Percentiles rank a stretch among this genome's conserved stretches.
These are phyloP conservation scores for Botrytis byssoidea DNA, from an alignment of 2,329 filamentous ascomycete genomes.

Conservation along the genomic window DNA sequence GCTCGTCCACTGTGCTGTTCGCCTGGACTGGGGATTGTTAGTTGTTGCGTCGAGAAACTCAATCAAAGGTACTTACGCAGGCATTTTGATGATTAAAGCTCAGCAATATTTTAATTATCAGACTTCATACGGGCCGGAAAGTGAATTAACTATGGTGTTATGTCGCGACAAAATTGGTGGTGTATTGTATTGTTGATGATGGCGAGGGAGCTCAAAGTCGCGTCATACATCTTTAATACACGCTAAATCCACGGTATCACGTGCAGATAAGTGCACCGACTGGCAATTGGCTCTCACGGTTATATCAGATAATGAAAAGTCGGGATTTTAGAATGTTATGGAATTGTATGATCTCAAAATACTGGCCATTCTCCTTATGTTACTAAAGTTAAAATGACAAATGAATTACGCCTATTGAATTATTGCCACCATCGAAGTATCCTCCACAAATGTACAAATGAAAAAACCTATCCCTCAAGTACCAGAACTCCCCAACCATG, in stretches of 20 bases:
- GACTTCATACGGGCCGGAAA: neutral
- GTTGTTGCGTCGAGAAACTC: slow-evolving; percentile 3
- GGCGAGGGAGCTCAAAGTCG: neutral
- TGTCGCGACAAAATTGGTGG: neutral
- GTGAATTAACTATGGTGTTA: neutral
- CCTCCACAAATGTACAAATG: slow-evolving; percentile 31
- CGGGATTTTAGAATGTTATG: neutral
- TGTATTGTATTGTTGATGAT: neutral
- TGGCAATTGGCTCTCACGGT: neutral
- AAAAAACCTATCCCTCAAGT: slow-evolving; percentile 24
- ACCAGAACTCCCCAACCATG: slow-evolving; percentile 34
- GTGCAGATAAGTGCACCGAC: neutral
- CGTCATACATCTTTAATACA: slow-evolving; percentile 10
- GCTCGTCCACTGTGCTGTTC: slow-evolving; percentile 58
- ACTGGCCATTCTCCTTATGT: slow-evolving; percentile 18
- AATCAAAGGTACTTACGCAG: slow-evolving; percentile 43
- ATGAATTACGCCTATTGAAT: slow-evolving; percentile 35
- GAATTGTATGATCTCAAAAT: slow-evolving; percentile 10
- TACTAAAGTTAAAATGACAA: slow-evolving; percentile 26
- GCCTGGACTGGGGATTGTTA: slow-evolving; percentile 54
- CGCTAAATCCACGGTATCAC: slow-evolving; percentile 22
- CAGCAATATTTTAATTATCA: slow-evolving; percentile 13
- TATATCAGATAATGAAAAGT: neutral
- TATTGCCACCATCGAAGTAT: slow-evolving; percentile 25
- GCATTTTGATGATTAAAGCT: slow-evolving; percentile 41